phyloP scores from a whole-genome alignment of 2,329 filamentous ascomycete genomes.

The Aspergillus sp. region DNA sequence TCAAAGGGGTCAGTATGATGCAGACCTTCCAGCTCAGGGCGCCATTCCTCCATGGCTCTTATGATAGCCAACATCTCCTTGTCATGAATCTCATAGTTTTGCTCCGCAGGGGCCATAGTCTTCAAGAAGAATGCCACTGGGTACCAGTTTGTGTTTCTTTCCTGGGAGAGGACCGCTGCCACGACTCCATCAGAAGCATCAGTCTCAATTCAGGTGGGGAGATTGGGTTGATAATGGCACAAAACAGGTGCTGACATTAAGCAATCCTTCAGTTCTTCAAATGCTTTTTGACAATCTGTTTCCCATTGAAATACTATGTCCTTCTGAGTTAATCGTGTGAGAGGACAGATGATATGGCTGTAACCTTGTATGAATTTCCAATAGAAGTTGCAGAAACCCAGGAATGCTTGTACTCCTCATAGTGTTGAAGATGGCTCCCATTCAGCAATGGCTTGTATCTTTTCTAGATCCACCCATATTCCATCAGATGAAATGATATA shows the following conservation, averaged over 20 bases:
- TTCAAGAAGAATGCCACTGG: slow-evolving; percentile 17
- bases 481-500: slow-evolving; percentile 19
- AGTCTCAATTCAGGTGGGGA: slow-evolving; percentile 12
- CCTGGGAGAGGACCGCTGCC: slow-evolving; percentile 10
- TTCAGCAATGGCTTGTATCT: slow-evolving; percentile 15
- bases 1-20: slow-evolving; percentile 3
- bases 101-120: slow-evolving; percentile 12
- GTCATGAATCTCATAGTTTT: slow-evolving; percentile 22
- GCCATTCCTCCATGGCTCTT: slow-evolving; percentile 14
- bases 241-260: not conserved
- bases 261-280: slow-evolving; percentile 3
- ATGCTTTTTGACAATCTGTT: slow-evolving; percentile 7
- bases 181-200: slow-evolving; percentile 14
- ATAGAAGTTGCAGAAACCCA: slow-evolving; percentile 31
- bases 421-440: slow-evolving; percentile 1
- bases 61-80: slow-evolving; percentile 12
- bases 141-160: slow-evolving; percentile 8
- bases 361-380: slow-evolving; percentile 12
- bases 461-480: slow-evolving; percentile 19
- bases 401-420: slow-evolving; percentile 14
- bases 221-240: not conserved
- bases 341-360: not conserved
- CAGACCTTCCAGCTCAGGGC: slow-evolving; percentile 10
- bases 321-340: slow-evolving; percentile 7
- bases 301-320: slow-evolving; percentile 4